A percentile compares a stretch with the other conserved stretches of the same genome.
phyloP scores from a whole-genome alignment of 495 filamentous ascomycete species.

The Penicillium herquei region DNA sequence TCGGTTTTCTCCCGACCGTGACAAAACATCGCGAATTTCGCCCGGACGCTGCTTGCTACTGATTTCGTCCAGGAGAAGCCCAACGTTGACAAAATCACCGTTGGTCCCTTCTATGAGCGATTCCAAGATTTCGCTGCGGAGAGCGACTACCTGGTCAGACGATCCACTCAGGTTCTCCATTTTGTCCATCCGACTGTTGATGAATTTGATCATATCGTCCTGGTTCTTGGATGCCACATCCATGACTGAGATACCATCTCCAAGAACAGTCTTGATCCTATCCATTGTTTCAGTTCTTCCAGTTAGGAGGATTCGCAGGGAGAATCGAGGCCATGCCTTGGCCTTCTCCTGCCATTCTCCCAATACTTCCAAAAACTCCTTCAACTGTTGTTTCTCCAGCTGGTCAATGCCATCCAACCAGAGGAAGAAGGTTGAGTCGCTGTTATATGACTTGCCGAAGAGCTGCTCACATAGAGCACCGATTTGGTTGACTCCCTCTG shows the following conservation, averaged over 20 bases:
- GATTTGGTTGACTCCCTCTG: constrained; percentile 8
- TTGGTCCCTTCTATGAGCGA: constrained; percentile 6
- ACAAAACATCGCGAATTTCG: constrained; percentile 18
- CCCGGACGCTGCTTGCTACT: constrained; percentile 18
- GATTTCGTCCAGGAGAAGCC: constrained; percentile 18
- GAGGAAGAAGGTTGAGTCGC: constrained; percentile 18
- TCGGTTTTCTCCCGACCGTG: constrained; percentile 15
- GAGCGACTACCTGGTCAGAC: constrained; percentile 10
- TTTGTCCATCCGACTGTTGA: constrained; percentile 14
- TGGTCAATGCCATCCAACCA: constrained; percentile 15
- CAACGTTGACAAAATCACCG: constrained; percentile 21
- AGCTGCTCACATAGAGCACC: constrained; percentile 8
- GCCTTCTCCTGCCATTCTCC: constrained; percentile 1
- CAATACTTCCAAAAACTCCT: constrained; percentile 8
- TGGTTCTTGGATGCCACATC: constrained; percentile 12
- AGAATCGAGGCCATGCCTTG: constrained; percentile 10
- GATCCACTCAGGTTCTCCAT: constrained; percentile 17
- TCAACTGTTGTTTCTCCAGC: constrained; percentile 10
- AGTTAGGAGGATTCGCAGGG: constrained; percentile 11
- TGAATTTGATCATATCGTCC: constrained; percentile 16
- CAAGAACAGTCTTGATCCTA: constrained; percentile 6
- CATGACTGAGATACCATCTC: constrained; percentile 5
- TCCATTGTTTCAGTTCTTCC: constrained; percentile 9
- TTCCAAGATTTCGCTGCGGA: constrained; percentile 13
- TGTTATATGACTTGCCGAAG: constrained; percentile 18